Percentiles rank a stretch among this genome's conserved stretches.
Evolutionary conservation across 2,329 filamentous ascomycete genomes (phyloP).

Genomic region (Penicillium paneum): DNA sequence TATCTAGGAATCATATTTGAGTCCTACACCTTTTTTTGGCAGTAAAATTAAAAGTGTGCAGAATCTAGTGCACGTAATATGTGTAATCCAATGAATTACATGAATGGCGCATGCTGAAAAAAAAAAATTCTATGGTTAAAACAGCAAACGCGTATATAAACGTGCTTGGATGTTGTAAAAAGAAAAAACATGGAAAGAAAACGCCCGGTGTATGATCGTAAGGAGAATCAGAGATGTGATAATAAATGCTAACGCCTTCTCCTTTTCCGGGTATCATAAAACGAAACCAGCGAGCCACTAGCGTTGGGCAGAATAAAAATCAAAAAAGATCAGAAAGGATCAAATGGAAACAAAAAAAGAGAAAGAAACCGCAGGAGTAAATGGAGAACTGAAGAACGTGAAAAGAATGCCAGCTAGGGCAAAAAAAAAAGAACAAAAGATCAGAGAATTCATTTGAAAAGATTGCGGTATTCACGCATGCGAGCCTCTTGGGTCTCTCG

Average conservation of each 20-base stretch:
- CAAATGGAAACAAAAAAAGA: neutral
- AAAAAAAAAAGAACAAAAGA: neutral
- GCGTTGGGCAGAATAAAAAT: neutral
- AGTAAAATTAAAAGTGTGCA: neutral
- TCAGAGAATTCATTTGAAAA: conserved; percentile 48
- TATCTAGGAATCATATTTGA: too few relatives aligned
- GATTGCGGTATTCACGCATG: conserved; percentile 57
- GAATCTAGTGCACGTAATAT: neutral
- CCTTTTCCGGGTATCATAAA: conserved; percentile 13
- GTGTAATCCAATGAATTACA: neutral
- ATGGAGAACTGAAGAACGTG: neutral
- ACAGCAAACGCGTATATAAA: neutral
- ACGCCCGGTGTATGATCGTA: neutral
- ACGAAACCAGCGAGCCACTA: conserved; percentile 4
- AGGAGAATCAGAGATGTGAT: conserved; percentile 6
- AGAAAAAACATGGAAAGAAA: neutral
- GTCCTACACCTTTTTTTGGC: neutral
- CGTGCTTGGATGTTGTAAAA: neutral
- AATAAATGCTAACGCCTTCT: conserved; percentile 5
- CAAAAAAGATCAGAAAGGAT: neutral
- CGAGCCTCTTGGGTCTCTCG: conserved; percentile 63
- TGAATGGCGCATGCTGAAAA: neutral
- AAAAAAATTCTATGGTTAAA: neutral
- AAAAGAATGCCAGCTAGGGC: neutral
- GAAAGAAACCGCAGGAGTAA: neutral